These are phyloP conservation scores for Asterochloris sp. DNA, from an alignment of 139 green algal species.

Conservation along the genomic window DNA sequence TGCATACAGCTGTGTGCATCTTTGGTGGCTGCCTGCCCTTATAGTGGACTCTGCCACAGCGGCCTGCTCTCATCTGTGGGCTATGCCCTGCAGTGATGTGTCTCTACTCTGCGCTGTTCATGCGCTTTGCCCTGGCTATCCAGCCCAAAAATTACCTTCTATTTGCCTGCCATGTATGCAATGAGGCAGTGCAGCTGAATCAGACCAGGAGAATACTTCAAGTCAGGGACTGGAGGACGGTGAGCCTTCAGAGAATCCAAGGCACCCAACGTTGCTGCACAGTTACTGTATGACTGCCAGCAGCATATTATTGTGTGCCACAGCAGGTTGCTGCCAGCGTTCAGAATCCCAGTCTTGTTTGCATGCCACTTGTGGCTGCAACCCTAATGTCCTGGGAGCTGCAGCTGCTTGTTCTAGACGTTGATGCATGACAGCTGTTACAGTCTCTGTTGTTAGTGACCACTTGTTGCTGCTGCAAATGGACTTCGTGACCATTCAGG, in stretches of 20 bases:
- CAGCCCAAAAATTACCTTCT: constrained; percentile 74
- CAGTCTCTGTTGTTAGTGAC: no score
- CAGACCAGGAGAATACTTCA: constrained; percentile 39
- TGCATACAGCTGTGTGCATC: no score
- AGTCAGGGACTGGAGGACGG: constrained; percentile 10
- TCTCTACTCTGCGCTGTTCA: constrained; percentile 73
- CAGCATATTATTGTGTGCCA: no score
- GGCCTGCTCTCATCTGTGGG: no score
- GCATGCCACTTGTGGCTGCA: not conserved
- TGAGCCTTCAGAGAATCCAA: not conserved
- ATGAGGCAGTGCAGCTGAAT: constrained; percentile 71
- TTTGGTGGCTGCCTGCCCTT: not conserved
- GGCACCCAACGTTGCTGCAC: not conserved
- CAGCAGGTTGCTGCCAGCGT: not conserved
- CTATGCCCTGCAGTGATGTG: constrained; percentile 44
- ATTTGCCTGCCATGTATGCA: constrained; percentile 70
- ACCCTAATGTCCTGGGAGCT: not conserved
- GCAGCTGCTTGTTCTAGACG: not conserved
- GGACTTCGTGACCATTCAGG: no score
- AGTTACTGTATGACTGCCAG: not conserved
- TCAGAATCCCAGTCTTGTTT: not conserved
- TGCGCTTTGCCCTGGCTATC: constrained; percentile 75
- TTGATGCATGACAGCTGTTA: no score
- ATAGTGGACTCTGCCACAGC: no score
- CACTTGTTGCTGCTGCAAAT: no score